Conservation (phyloP, 192 early-diverging fungal genomes). For the Phycomyces nitens region DNA sequence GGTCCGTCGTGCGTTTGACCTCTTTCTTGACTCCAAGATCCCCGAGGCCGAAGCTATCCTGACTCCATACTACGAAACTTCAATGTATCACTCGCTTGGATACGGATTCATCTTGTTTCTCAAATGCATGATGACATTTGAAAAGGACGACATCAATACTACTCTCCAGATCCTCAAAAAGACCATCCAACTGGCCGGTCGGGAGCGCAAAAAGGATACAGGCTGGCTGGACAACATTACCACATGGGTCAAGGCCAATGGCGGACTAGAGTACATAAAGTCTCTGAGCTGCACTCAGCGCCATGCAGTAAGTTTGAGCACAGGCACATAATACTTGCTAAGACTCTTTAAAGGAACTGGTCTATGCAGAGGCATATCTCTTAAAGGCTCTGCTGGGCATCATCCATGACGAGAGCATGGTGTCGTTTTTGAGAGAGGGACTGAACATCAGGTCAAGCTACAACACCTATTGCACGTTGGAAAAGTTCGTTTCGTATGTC, state of each 20-base stretch:
- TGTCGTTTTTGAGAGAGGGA: constrained; percentile 75
- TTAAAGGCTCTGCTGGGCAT: constrained; percentile 73
- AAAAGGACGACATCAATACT: constrained; percentile 57
- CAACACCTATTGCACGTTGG: constrained; percentile 56
- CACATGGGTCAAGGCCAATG: constrained; percentile 39
- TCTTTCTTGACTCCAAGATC: constrained; percentile 79
- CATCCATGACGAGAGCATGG: constrained; percentile 67
- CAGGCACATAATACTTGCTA: too few relatives aligned
- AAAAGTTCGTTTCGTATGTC: constrained; percentile 45
- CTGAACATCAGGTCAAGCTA: constrained; percentile 71
- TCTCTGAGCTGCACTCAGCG: constrained; percentile 56
- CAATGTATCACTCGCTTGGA: constrained; percentile 74
- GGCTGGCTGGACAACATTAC: constrained; percentile 47
- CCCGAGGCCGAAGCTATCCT: constrained; percentile 62
- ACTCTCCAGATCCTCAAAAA: constrained; percentile 62
- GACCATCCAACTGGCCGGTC: constrained; percentile 57
- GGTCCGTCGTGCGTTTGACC: constrained; percentile 58
- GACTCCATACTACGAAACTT: constrained; percentile 26
- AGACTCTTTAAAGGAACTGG: too few relatives aligned
- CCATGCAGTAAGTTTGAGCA: constrained; percentile 60
- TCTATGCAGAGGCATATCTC: constrained; percentile 74
- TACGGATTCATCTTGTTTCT: constrained; percentile 67
- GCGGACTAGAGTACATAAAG: constrained; percentile 42
- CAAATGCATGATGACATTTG: constrained; percentile 76
- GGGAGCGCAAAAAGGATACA: constrained; percentile 60